Base-by-base conservation (phyloP, 2,329 filamentous ascomycete genomes). In the Aureobasidium sp. region DNA sequence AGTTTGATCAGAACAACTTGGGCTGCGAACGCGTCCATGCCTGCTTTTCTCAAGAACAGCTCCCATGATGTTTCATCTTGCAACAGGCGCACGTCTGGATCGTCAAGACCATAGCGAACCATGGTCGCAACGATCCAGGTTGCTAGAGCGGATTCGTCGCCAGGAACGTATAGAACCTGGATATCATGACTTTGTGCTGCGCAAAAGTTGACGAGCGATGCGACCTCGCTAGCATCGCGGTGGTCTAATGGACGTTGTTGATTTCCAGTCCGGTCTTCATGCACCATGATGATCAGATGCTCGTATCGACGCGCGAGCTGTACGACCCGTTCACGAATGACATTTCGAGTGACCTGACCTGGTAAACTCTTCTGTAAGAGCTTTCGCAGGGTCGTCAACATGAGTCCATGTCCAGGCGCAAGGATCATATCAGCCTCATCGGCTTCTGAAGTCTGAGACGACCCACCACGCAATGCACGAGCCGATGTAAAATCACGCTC, bases 281-380 rank as follows among this genome's bases (percentile, higher is more conserved):
- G 83, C 1, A 93, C 74, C 0, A 94, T 66, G 1, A 95, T 71
- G 1, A 86, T 68, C 1, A 95, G 70, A 3, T 72, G 73, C 57
- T 88, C 83, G 62, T 93, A 91, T 8, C 81, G 76, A 1, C 62
- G 52, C 11, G 80, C 75, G 0, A 84, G 70, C 6, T 64, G 67
- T 3, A 68, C 63, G 8, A 91, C 70, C 2, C 77, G 74, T 47
- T 81, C 74, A 32, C 78, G 76, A 12, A 89, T 54, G 10, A 71
- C 12, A 71, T 69, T 3, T 55, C 70, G 65, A 0, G 61, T 57
- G 7, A 66, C 71, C 49, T 80, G 76, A 0, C 84, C 83, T 0
- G 88, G 87, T 0, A 90, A 72, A 2, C 84, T 74, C 42, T 76
- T 79, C 62, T 95, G 90, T 38, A 83, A 85, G 22, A 86, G 75